Evolutionary conservation across 2,329 filamentous ascomycete species (phyloP), one percentile per base, ranked within the genome.

Genomic region (Botrytis deweyae): DNA sequence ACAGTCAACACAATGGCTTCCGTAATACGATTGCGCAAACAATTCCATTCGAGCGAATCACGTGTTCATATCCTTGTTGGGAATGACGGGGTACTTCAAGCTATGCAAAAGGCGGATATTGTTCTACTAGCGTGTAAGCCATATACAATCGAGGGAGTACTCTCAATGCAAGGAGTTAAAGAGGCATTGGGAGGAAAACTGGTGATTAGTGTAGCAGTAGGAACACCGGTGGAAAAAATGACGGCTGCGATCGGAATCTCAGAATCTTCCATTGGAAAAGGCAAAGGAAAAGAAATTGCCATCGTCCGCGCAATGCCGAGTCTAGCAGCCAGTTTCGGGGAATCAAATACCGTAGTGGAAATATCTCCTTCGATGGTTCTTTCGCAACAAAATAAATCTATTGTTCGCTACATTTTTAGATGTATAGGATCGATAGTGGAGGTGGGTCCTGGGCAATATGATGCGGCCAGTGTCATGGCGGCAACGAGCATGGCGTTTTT

Each of bases 271-370:
- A 38, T 18, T 2, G 36, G 61, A 18, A 63, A 46, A 46, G 44
- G 64, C 9, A 52, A 67, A 40, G 44, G 33, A 14, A 18, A 52
- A 29, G 64, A 72, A 16, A 91, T 88, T 81, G 86, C 88, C 59
- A 87, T 97, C 70, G 90, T 96, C 22, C 87, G 93, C 55, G 93
- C 92, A 72, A 94, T 97, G 89, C 93, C 93, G 78, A 97, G 97
- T 84, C 94, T 93, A 0, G 93, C 93, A 16, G 91, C 91, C 36
- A 87, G 93, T 69, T 91, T 96, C 73, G 86, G 93, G 58, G 90
- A 97, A 82, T 91, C 89, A 77, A 96, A 96, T 91, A 95, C 91
- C 1, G 89, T 96, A 70, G 91, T 97, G 77, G 79, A 81, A 55
- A 75, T 74, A 22, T 38, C 33, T 58, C 42, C 42, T 7, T 33